phyloP scores from a whole-genome alignment of 345 rosid species.

The Pelargonium nanum region DNA sequence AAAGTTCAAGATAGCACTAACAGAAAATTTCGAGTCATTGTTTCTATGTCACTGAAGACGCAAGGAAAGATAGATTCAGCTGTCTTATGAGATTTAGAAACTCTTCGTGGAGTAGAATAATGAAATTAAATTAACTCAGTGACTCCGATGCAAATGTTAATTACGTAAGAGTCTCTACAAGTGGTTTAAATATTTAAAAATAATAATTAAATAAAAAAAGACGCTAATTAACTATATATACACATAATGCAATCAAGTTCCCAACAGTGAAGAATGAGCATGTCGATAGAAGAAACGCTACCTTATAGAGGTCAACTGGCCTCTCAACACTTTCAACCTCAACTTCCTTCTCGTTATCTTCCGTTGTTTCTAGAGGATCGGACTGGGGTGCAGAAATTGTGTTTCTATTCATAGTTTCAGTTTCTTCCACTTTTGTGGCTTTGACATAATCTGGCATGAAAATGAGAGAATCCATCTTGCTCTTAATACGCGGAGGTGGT shows the following conservation, averaged over 20 bases:
- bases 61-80: no score
- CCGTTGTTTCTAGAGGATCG: slow-evolving; percentile 22
- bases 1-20: not conserved
- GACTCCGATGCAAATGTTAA: no score
- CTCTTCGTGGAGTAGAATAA: no score
- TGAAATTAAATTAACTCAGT: no score
- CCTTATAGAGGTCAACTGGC: slow-evolving; percentile 98
- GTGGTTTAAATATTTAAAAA: no score
- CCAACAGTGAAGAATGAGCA: not conserved
- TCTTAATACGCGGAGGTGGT: slow-evolving; percentile 58
- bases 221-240: no score
- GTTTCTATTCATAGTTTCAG: slow-evolving; percentile 22
- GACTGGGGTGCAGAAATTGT: slow-evolving; percentile 15
- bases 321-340: slow-evolving; percentile 75
- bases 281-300: slow-evolving; percentile 16
- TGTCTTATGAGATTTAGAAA: no score
- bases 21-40: not conserved
- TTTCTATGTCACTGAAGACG: not conserved
- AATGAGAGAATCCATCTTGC: slow-evolving; percentile 81
- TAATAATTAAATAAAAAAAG: no score
- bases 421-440: slow-evolving; percentile 35
- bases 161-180: no score
- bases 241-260: no score
- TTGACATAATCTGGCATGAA: slow-evolving; percentile 61
- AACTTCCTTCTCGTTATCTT: slow-evolving; percentile 36